Base-by-base conservation (phyloP, 106 monocot genomes). In the Vanilla planifolia region DNA sequence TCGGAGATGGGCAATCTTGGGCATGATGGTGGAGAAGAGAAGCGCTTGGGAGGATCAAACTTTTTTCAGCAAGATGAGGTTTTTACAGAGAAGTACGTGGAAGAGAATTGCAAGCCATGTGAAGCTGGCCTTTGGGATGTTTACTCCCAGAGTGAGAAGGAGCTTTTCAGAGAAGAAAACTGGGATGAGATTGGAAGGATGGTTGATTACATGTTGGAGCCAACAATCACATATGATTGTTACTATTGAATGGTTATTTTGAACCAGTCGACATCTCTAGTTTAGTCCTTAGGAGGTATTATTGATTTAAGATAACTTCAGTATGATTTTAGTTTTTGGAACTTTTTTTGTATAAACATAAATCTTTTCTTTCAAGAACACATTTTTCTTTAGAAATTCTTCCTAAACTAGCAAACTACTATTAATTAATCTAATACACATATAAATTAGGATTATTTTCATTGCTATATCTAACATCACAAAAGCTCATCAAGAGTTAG, bases 111-210 rank as follows among this genome's bases (percentile, higher is more conserved):
- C 56, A 42, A 35, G 23, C 51, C 14, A 10, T 16, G 1, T 19
- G 60, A 21, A 40, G 40, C 7, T 5, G 30, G 32, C 6, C 37
- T 1, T 8, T 28, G 21, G 13, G 26, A 9, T 33, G 24, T 6
- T 1, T 51, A 40, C 33, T 7, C 15, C 2, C 25, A 20, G 17
- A 68, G 50, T 22, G 44, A 32, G 0, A 71, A 79, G 33, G 59
- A 75, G 23, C 30, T 60, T 27, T 26, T 44, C 15, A 43, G 43
- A 35, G 65, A 74, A 41, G 59, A 55, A 14, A 80, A 62, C 48
- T 89, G 89, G 89, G 89, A 84, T 66, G 89, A 89, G 56, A 80
- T 89, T 32, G 89, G 74, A 6, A 80, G 77, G 61, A 72, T 89
- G 7, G 62, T 69, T 68, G 84, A 77, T 14, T 48, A 48, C 8